These are phyloP conservation scores for Sclerotinia nivalis DNA, from an alignment of 2,329 filamentous ascomycete genomes.

Conservation along the genomic window DNA sequence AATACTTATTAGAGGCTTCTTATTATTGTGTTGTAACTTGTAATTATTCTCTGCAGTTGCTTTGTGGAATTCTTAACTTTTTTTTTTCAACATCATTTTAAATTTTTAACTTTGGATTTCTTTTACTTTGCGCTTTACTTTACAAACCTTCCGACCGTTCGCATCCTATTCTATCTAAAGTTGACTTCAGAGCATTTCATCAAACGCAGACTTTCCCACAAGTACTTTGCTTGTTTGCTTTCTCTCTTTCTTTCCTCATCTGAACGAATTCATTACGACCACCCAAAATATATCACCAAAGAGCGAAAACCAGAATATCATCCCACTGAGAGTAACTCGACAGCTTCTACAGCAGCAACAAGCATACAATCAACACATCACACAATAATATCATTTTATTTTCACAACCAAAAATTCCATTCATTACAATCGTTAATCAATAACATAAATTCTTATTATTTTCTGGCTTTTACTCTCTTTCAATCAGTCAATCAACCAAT, in stretches of 20 bases:
- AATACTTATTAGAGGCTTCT: conserved; percentile 2
- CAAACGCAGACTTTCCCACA: not conserved
- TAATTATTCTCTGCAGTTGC: not conserved
- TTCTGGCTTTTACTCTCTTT: not conserved
- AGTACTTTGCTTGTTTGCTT: not conserved
- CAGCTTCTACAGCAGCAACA: conserved; percentile 17
- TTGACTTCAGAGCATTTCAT: not conserved
- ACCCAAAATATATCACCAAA: not conserved
- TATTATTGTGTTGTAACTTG: not conserved
- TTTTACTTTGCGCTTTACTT: not conserved
- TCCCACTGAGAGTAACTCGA: not conserved
- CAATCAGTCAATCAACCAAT: conserved; percentile 1
- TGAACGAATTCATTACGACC: not conserved
- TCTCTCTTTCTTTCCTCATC: not conserved
- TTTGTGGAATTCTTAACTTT: not conserved
- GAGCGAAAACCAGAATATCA: not conserved
- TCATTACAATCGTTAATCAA: not conserved
- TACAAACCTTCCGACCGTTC: not conserved
- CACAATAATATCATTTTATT: not conserved
- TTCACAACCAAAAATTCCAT: not conserved
- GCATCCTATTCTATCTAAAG: not conserved
- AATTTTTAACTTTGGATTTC: not conserved
- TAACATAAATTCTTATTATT: not conserved
- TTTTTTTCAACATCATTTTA: not conserved
- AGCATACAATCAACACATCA: not conserved